Percentiles rank a stretch among this genome's conserved stretches.
phyloP scores from a whole-genome alignment of 2,329 filamentous ascomycete species.

The Apiospora marii region DNA sequence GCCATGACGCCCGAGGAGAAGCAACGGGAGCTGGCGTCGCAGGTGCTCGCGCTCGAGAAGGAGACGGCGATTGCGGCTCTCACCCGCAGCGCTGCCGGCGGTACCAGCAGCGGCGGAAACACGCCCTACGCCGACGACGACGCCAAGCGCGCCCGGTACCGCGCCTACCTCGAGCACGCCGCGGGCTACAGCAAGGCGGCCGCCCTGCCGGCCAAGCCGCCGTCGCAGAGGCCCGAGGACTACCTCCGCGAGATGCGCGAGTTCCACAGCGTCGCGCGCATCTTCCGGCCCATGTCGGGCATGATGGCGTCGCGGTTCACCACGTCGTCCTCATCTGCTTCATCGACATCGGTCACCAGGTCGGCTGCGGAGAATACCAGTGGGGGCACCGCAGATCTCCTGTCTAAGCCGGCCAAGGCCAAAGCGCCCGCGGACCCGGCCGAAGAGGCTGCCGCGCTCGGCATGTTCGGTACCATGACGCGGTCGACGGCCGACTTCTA shows the following conservation, averaged over 20 bases:
- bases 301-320: conserved; percentile 96
- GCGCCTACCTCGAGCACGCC: conserved; percentile 79
- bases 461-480: conserved; percentile 94
- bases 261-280: conserved; percentile 69
- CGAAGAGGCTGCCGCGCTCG: conserved; percentile 84
- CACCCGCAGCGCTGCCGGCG: conserved; percentile 68
- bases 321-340: conserved; percentile 53
- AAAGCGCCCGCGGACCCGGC: conserved; percentile 75
- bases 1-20: conserved; percentile 69
- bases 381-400: background rate
- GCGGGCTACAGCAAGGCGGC: conserved; percentile 68
- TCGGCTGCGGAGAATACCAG: background rate
- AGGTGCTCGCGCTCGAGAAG: conserved; percentile 71
- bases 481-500: conserved; percentile 75
- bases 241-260: conserved; percentile 83
- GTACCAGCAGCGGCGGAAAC: conserved; percentile 47
- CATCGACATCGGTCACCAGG: background rate
- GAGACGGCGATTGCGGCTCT: conserved; percentile 74
- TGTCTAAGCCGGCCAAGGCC: conserved; percentile 47
- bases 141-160: conserved; percentile 80
- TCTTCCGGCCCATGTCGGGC: conserved; percentile 92
- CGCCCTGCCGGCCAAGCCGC: conserved; percentile 53
- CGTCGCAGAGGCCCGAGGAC: conserved; percentile 66
- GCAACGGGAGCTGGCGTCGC: conserved; percentile 62
- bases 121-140: conserved; percentile 88